Evolutionary conservation across 495 filamentous ascomycete genomes (phyloP).

Genomic region (Xylaria palmicola): DNA sequence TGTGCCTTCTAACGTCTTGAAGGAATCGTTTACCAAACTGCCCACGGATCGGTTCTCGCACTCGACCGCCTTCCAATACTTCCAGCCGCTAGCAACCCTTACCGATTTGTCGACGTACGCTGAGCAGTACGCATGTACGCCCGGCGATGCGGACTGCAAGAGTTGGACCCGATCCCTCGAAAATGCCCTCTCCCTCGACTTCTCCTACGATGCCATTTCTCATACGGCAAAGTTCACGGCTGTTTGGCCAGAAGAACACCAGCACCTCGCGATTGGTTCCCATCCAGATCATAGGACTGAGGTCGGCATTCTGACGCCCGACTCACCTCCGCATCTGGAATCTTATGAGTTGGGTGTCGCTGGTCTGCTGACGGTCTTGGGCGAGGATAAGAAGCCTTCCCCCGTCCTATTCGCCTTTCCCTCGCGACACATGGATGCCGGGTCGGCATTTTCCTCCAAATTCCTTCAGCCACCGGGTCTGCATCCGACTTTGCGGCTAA

Average conservation of each 20-base stretch:
- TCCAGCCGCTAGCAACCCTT: slow-evolving; percentile 58
- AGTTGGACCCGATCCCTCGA: slow-evolving; percentile 32
- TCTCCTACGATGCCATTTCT: slow-evolving; percentile 74
- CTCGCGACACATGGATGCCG: slow-evolving; percentile 70
- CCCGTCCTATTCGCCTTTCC: slow-evolving; percentile 87
- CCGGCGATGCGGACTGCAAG: slow-evolving; percentile 34
- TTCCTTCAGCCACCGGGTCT: slow-evolving; percentile 77
- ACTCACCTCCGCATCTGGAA: slow-evolving; percentile 58
- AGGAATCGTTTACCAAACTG: slow-evolving; percentile 69
- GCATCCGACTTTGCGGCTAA: slow-evolving; percentile 76
- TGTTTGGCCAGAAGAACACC: slow-evolving; percentile 52
- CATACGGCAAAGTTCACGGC: slow-evolving; percentile 62
- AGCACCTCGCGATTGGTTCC: slow-evolving; percentile 40
- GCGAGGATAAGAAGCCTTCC: slow-evolving; percentile 63
- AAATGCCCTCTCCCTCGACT: slow-evolving; percentile 64
- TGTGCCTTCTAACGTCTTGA: slow-evolving; percentile 15
- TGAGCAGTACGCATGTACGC: slow-evolving; percentile 53
- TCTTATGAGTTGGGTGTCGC: slow-evolving; percentile 72
- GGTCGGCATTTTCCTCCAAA: slow-evolving; percentile 44
- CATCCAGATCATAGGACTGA: slow-evolving; percentile 55
- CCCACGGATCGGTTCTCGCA: slow-evolving; percentile 64
- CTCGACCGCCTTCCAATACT: slow-evolving; percentile 67
- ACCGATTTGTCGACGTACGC: slow-evolving; percentile 57
- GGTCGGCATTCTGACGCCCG: slow-evolving; percentile 74
- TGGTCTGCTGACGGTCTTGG: slow-evolving; percentile 77